A percentile compares a stretch with the other conserved stretches of the same genome.
Conservation (phyloP, 2,329 filamentous ascomycete genomes). For the Calonectria honghensis region DNA sequence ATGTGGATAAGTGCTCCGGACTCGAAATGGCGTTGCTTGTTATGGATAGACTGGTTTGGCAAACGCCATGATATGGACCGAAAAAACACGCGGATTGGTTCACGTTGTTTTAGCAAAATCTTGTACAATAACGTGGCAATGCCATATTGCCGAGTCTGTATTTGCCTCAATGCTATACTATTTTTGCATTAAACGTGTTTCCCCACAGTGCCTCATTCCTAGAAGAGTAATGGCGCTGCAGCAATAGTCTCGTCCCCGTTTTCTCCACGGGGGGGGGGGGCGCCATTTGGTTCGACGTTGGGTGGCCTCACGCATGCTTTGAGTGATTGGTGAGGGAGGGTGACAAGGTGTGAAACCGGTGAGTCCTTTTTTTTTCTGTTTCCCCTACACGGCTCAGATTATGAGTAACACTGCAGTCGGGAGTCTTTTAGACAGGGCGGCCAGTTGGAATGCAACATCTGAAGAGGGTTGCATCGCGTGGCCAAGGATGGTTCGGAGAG, state of each 20-base stretch:
- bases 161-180: background rate
- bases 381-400: background rate
- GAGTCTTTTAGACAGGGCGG: background rate
- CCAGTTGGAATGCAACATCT: background rate
- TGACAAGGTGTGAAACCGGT: background rate
- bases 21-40: background rate
- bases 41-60: background rate
- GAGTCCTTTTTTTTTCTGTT: background rate
- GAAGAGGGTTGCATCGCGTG: constrained; percentile 7
- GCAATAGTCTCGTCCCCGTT: background rate
- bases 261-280: background rate
- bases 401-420: background rate
- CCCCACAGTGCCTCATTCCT: constrained; percentile 13
- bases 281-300: background rate
- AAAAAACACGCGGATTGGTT: background rate
- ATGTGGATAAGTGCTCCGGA: background rate
- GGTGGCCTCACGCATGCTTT: constrained; percentile 7
- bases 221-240: constrained; percentile 1
- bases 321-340: background rate
- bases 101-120: constrained; percentile 3
- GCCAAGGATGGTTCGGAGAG: background rate
- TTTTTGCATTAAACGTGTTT: background rate
- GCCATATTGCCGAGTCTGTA: background rate
- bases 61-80: background rate
- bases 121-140: constrained; percentile 11